Conservation (phyloP, 2,329 filamentous ascomycete genomes). For the Xylaria sp. region DNA sequence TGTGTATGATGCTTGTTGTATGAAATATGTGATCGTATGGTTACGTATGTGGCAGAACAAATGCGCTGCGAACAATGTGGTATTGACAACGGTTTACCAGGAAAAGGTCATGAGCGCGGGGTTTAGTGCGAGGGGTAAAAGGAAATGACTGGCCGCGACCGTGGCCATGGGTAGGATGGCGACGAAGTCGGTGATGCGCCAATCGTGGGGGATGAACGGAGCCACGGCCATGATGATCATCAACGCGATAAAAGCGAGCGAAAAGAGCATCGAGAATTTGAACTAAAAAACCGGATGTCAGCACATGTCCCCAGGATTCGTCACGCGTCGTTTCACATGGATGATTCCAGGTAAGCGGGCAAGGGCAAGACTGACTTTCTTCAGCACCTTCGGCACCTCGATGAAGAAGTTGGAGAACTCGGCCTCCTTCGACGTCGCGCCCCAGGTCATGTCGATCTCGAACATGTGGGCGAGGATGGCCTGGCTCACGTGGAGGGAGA, state of each 20-base stretch:
- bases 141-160: conserved; percentile 68
- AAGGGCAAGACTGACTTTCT: conserved; percentile 62
- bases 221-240: conserved; percentile 69
- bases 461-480: conserved; percentile 83
- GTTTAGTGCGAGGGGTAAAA: conserved; percentile 74
- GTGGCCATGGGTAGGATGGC: conserved; percentile 77
- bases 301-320: no score
- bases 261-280: conserved; percentile 71
- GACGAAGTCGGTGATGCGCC: conserved; percentile 71
- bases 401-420: conserved; percentile 84
- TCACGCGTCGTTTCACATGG: no score
- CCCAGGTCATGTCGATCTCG: conserved; percentile 84
- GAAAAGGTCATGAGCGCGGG: conserved; percentile 81
- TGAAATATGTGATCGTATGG: neutral
- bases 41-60: no score
- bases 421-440: conserved; percentile 80
- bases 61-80: neutral
- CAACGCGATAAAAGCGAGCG: conserved; percentile 56
- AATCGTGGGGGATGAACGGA: conserved; percentile 65
- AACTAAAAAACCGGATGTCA: conserved; percentile 49
- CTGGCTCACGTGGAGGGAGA: conserved; percentile 79
- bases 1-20: neutral
- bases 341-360: conserved; percentile 39
- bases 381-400: conserved; percentile 77
- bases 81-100: conserved; percentile 54